Percentiles rank a stretch among this genome's conserved stretches.
phyloP scores from a whole-genome alignment of 345 rosid genomes.

The Trapa bicornis region DNA sequence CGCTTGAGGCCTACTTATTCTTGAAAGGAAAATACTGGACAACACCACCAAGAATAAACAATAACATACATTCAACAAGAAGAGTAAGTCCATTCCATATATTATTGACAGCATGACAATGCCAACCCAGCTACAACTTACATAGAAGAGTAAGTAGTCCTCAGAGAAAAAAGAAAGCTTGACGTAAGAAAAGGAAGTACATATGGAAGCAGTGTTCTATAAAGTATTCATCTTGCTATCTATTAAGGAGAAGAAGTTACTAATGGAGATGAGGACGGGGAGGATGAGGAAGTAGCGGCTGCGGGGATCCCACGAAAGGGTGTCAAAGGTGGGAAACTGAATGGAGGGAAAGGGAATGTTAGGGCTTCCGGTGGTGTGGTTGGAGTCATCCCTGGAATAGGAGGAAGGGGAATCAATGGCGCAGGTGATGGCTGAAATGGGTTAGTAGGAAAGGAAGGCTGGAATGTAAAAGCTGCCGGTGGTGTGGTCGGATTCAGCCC shows the following conservation, averaged over 20 bases:
- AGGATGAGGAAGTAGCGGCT: conserved; percentile 9
- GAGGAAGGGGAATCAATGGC: conserved; percentile 7
- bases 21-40: not conserved
- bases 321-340: conserved; percentile 24
- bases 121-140: too few species aligned
- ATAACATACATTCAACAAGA: too few species aligned
- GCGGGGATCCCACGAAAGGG: conserved; percentile 31
- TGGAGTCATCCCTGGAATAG: conserved; percentile 8
- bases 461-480: too few species aligned
- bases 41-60: too few species aligned
- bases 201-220: too few species aligned
- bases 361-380: conserved; percentile 22
- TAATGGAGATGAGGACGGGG: not conserved
- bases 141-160: too few species aligned
- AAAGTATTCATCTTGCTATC: not conserved
- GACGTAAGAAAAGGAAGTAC: too few species aligned
- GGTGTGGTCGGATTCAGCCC: too few species aligned
- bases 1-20: not conserved
- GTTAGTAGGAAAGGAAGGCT: conserved; percentile 1
- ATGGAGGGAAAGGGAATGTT: conserved; percentile 28
- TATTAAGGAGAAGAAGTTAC: conserved; percentile 15
- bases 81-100: too few species aligned
- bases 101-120: too few species aligned
- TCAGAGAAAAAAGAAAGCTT: too few species aligned
- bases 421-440: conserved; percentile 10